phyloP scores from a whole-genome alignment of 495 filamentous ascomycete genomes.

The Xylaria sp. region DNA sequence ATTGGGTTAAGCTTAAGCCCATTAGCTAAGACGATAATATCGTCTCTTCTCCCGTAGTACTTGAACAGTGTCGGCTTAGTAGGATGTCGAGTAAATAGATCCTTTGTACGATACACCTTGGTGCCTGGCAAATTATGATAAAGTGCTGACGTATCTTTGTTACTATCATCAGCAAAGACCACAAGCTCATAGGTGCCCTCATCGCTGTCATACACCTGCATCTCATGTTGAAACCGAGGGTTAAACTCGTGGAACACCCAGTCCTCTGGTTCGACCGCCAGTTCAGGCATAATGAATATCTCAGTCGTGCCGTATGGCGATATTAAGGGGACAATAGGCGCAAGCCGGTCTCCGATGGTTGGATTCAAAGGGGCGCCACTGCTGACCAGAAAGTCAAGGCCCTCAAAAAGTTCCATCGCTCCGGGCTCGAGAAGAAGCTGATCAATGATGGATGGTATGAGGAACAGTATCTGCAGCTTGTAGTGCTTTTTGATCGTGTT shows the following conservation, averaged over 20 bases:
- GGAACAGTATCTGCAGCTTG: slow-evolving; percentile 30
- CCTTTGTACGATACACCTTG: slow-evolving; percentile 54
- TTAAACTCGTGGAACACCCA: slow-evolving; percentile 36
- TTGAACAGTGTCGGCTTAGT: slow-evolving; percentile 43
- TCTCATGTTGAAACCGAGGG: slow-evolving; percentile 28
- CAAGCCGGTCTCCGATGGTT: slow-evolving; percentile 23
- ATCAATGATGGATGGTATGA: slow-evolving; percentile 36
- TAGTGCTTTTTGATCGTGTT: slow-evolving; percentile 30
- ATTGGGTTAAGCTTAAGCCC: slow-evolving; percentile 63
- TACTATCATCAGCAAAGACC: slow-evolving; percentile 28
- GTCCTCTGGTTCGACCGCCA: slow-evolving; percentile 18
- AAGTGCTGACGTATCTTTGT: slow-evolving; percentile 24
- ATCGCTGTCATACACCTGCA: slow-evolving; percentile 33
- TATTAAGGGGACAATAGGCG: not conserved
- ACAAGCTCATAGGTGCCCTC: slow-evolving; percentile 34
- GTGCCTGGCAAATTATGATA: slow-evolving; percentile 54
- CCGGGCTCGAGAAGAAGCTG: slow-evolving; percentile 30
- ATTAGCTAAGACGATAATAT: slow-evolving; percentile 63
- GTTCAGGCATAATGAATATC: not conserved
- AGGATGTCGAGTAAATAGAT: slow-evolving; percentile 58
- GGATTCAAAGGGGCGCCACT: slow-evolving; percentile 31
- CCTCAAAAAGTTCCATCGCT: slow-evolving; percentile 24
- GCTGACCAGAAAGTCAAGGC: slow-evolving; percentile 32
- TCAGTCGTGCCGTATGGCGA: slow-evolving; percentile 29
- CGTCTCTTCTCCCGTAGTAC: slow-evolving; percentile 55